Percentiles rank a stretch among this genome's conserved stretches.
phyloP scores from a whole-genome alignment of 73 alveolate species.

The Chromera velia region DNA sequence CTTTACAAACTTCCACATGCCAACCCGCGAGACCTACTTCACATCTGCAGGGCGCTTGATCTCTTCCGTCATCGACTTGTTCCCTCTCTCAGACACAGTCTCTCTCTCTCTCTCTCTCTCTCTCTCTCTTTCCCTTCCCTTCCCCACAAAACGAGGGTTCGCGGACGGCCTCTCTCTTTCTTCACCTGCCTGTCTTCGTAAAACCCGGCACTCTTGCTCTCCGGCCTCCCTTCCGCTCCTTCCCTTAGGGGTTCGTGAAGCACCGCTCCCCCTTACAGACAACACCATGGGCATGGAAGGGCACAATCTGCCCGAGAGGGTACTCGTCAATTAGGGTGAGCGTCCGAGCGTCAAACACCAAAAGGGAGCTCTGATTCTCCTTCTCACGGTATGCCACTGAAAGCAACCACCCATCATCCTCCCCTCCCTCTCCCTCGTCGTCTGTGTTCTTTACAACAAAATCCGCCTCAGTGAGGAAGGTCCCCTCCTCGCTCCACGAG shows the following conservation, averaged over 20 bases:
- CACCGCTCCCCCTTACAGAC: background rate
- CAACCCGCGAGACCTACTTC: too few species aligned
- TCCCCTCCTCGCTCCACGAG: background rate
- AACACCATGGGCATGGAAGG: conserved; percentile 10
- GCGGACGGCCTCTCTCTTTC: too few species aligned
- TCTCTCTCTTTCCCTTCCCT: too few species aligned
- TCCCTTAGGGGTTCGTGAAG: conserved; percentile 10
- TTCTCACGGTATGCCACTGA: background rate
- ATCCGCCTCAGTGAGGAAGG: conserved; percentile 5
- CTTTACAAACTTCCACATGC: too few species aligned
- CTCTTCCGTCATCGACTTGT: too few species aligned
- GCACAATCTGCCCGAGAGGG: background rate
- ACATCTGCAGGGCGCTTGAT: too few species aligned
- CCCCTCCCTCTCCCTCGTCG: background rate
- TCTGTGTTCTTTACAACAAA: background rate
- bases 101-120: too few species aligned
- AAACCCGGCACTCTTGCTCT: too few species aligned
- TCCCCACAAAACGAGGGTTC: too few species aligned
- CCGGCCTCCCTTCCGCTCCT: too few species aligned
- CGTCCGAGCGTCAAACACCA: background rate
- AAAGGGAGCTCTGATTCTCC: background rate
- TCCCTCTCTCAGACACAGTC: too few species aligned
- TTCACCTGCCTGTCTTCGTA: too few species aligned
- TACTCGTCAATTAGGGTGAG: background rate
- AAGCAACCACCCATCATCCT: conserved; percentile 2